These are phyloP conservation scores for Aegle marmelos DNA, from an alignment of 345 rosid species.

Conservation along the genomic window DNA sequence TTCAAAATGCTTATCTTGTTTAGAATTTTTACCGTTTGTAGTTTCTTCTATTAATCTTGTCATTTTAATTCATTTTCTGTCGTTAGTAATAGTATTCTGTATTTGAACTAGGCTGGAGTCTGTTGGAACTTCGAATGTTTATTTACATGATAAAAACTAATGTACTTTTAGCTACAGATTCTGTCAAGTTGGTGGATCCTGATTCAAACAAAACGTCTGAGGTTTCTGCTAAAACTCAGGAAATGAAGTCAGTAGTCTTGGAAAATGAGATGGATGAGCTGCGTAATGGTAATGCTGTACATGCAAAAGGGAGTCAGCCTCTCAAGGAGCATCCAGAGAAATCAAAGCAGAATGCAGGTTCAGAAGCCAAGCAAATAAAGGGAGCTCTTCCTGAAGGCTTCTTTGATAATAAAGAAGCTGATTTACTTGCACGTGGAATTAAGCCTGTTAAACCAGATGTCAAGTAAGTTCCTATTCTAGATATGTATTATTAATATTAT, in stretches of 20 bases:
- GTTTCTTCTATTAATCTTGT: too few species aligned
- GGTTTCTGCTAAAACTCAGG: conserved; percentile 12
- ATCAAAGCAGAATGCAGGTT: conserved; percentile 21
- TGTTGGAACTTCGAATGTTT: not conserved
- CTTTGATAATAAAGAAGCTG: conserved; percentile 95
- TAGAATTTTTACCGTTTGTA: too few species aligned
- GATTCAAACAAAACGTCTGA: conserved; percentile 12
- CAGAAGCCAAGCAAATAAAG: conserved; percentile 46
- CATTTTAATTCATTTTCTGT: too few species aligned
- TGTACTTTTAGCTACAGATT: not conserved
- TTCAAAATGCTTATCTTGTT: too few species aligned
- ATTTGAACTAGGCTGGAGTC: too few species aligned
- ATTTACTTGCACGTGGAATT: conserved; percentile 92
- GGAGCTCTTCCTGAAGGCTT: conserved; percentile 92
- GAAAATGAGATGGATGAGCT: conserved; percentile 23
- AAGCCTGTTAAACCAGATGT: conserved; percentile 84
- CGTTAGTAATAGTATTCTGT: not conserved
- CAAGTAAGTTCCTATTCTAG: conserved; percentile 53
- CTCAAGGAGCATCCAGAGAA: conserved; percentile 29
- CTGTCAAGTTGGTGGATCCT: conserved; percentile 3
- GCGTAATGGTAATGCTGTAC: conserved; percentile 8
- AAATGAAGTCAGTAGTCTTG: conserved; percentile 1
- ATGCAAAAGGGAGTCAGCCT: conserved; percentile 27
- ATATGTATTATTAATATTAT: not conserved
- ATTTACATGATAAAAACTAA: not conserved